These are phyloP conservation scores for Wickerhamomyces rabaulensis DNA, from an alignment of 805 yeast species.

Conservation along the genomic window DNA sequence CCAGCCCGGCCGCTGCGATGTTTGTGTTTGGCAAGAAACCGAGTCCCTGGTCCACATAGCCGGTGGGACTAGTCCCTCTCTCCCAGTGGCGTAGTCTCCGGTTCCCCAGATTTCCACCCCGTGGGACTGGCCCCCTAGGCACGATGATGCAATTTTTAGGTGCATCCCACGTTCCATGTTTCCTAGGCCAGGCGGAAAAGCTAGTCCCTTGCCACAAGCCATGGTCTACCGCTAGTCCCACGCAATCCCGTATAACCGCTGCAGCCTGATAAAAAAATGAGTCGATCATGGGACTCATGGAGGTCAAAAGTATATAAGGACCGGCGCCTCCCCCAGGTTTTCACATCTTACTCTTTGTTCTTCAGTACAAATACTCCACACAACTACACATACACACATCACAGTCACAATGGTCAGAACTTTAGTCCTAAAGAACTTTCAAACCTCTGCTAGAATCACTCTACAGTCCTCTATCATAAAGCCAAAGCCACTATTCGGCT, in stretches of 20 bases:
- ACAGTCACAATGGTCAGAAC: constrained; percentile 11
- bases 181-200: not conserved
- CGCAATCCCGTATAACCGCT: not conserved
- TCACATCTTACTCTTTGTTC: not conserved
- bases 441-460: constrained; percentile 22
- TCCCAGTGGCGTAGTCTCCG: not conserved
- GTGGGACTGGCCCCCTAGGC: not conserved
- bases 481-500: constrained; percentile 11
- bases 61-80: not conserved
- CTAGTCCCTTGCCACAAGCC: too few relatives aligned
- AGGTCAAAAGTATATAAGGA: constrained; percentile 3
- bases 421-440: constrained; percentile 20
- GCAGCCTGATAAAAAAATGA: not conserved
- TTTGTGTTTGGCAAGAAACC: too few relatives aligned
- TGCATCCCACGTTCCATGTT: not conserved
- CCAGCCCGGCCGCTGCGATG: not conserved
- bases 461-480: constrained; percentile 11
- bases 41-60: not conserved
- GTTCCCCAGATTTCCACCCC: not conserved
- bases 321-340: not conserved
- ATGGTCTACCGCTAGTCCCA: not conserved
- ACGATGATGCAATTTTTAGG: not conserved
- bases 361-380: not conserved
- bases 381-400: not conserved
- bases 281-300: not conserved